Conservation (phyloP, 2,329 filamentous ascomycete genomes). For the Pleomassaria siparia region DNA sequence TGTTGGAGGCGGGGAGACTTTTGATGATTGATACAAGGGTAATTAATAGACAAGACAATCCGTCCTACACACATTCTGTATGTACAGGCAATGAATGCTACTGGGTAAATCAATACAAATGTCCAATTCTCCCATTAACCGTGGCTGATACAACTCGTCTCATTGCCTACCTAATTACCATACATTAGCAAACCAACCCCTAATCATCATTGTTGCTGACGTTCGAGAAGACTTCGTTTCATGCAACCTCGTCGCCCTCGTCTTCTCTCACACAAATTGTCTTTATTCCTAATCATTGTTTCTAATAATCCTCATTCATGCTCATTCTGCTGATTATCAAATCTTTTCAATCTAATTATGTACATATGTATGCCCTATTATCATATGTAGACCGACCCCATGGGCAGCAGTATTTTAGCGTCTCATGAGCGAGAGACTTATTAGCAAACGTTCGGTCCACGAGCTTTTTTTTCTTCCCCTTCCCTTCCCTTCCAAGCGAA, state of each 20-base stretch:
- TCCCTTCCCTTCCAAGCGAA: neutral
- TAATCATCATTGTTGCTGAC: neutral
- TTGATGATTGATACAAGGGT: too few species aligned
- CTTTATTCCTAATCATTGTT: neutral
- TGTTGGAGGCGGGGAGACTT: too few species aligned
- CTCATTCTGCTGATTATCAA: neutral
- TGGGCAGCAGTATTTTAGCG: conserved; percentile 5
- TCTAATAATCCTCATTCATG: neutral
- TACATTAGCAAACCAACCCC: neutral
- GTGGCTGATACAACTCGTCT: neutral
- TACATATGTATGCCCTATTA: too few species aligned
- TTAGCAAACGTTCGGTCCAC: neutral
- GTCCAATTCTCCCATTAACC: conserved; percentile 2
- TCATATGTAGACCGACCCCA: too few species aligned
- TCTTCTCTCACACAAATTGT: neutral
- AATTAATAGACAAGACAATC: too few species aligned
- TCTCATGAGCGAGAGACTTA: conserved; percentile 1
- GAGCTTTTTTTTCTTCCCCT: too few species aligned
- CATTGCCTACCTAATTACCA: conserved; percentile 1
- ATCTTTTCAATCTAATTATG: too few species aligned
- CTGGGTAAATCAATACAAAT: neutral
- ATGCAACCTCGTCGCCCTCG: neutral
- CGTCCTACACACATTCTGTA: neutral
- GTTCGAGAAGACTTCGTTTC: too few species aligned
- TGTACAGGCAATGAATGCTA: neutral